Evolutionary conservation across 805 yeast genomes (phyloP).

Genomic region (Schizosaccharomyces osmophilus): DNA sequence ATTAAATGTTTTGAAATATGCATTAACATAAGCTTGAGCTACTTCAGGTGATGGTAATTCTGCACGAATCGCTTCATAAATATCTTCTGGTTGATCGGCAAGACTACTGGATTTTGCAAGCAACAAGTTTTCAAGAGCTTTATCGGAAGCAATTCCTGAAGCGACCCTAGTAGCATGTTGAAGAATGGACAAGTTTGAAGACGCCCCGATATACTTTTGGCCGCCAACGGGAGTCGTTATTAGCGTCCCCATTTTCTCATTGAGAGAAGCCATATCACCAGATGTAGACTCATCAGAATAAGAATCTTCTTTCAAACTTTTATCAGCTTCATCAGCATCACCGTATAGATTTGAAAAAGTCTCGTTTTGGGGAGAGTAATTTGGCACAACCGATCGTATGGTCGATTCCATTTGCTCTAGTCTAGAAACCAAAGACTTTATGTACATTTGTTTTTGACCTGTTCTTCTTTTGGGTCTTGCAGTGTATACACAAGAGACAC

Average conservation of each 20-base stretch:
- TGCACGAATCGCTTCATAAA: neutral
- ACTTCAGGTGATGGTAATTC: neutral
- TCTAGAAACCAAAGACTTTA: conserved; percentile 9
- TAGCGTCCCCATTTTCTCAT: neutral
- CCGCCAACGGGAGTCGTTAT: neutral
- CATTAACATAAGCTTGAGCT: neutral
- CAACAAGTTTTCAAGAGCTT: neutral
- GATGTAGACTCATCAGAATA: neutral
- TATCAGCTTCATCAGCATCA: neutral
- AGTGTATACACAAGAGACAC: conserved; percentile 10
- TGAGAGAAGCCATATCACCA: neutral
- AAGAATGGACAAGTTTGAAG: neutral
- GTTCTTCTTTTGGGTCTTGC: conserved; percentile 10
- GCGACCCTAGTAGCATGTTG: neutral
- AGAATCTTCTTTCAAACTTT: neutral
- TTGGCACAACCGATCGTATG: conserved; percentile 7
- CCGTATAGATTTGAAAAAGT: neutral
- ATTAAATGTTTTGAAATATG: neutral
- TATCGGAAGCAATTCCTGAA: neutral
- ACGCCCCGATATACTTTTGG: neutral
- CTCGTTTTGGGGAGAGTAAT: neutral
- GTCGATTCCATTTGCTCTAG: conserved; percentile 10
- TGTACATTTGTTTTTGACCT: conserved; percentile 9
- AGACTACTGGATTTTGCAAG: neutral
- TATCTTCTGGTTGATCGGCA: neutral